Percentiles rank a stretch among this genome's conserved stretches.
These are phyloP conservation scores for Trichophaea hybrida DNA, from an alignment of 2,329 filamentous ascomycete species.

Conservation along the genomic window DNA sequence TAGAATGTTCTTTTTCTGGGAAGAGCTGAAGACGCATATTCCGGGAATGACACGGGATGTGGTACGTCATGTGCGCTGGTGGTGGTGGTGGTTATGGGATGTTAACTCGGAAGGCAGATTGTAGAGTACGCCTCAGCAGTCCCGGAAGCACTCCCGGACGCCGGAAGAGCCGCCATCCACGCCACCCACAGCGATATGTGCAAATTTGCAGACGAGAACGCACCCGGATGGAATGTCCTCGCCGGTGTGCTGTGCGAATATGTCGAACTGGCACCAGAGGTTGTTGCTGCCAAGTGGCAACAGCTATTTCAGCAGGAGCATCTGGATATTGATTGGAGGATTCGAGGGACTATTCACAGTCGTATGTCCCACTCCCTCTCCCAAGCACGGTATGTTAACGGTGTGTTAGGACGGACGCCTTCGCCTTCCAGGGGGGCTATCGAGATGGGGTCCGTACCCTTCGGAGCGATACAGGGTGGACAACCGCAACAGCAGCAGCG, in stretches of 20 bases:
- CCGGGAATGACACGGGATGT: constrained; percentile 23
- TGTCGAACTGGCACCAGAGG: constrained; percentile 31
- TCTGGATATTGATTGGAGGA: constrained; percentile 5
- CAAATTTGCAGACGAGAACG: constrained; percentile 50
- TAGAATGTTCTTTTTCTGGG: constrained; percentile 55
- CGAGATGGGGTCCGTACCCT: not conserved
- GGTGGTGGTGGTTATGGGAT: not conserved
- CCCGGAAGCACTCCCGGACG: constrained; percentile 35
- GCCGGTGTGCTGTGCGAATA: constrained; percentile 32
- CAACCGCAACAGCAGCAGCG: constrained; percentile 1
- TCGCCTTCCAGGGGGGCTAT: not conserved
- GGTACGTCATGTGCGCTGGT: constrained; percentile 18
- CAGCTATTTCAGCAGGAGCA: constrained; percentile 3
- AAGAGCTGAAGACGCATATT: constrained; percentile 56
- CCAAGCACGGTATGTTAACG: too few species aligned
- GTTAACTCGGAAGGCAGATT: constrained; percentile 39
- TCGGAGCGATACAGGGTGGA: not conserved
- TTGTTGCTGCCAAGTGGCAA: constrained; percentile 18
- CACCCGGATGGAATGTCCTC: constrained; percentile 49
- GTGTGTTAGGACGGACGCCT: not conserved
- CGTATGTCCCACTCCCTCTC: not conserved
- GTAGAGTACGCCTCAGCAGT: constrained; percentile 57
- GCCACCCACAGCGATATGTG: constrained; percentile 58
- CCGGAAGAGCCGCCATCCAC: constrained; percentile 44
- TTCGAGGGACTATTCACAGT: not conserved